Evolutionary conservation across 768 basidiomycete genomes (phyloP).

Genomic region (Tephrocybe sp.): DNA sequence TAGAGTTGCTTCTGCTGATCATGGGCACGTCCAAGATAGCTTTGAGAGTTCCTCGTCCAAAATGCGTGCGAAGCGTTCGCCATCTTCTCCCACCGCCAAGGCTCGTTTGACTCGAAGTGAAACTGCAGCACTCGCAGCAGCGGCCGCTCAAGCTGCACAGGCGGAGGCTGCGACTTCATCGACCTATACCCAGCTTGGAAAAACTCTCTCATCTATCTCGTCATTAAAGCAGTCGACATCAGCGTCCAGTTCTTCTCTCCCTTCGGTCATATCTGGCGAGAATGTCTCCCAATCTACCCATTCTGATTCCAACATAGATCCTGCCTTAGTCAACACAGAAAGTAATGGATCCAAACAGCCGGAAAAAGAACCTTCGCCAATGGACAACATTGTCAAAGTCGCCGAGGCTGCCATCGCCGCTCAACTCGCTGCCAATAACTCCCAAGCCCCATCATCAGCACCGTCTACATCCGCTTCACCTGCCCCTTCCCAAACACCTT

Average conservation of each 20-base stretch:
- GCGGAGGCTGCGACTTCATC: constrained; percentile 12
- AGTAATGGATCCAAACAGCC: not conserved
- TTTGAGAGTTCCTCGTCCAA: constrained; percentile 11
- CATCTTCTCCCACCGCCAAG: constrained; percentile 7
- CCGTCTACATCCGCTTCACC: constrained; percentile 9
- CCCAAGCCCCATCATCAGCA: constrained; percentile 3
- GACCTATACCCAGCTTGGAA: constrained; percentile 1
- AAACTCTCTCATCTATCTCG: not conserved
- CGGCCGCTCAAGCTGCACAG: constrained; percentile 9
- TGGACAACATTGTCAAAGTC: constrained; percentile 36
- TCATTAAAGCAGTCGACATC: not conserved
- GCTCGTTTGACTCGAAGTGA: constrained; percentile 12
- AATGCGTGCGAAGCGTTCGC: constrained; percentile 14
- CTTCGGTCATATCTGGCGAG: not conserved
- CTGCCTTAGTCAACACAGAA: constrained; percentile 12
- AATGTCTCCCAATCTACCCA: not conserved
- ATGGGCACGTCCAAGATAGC: not conserved
- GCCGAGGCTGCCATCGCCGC: constrained; percentile 38
- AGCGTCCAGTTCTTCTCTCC: not conserved
- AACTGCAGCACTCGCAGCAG: constrained; percentile 7
- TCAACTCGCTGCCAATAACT: constrained; percentile 21
- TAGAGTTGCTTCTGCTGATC: constrained; percentile 2
- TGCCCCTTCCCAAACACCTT: constrained; percentile 2
- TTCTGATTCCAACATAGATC: constrained; percentile 17
- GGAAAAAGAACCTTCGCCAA: constrained; percentile 21